Percentiles rank a stretch among this genome's conserved stretches.
These are phyloP conservation scores for Paecilomyces variotii DNA, from an alignment of 2,329 filamentous ascomycete genomes.

Conservation along the genomic window DNA sequence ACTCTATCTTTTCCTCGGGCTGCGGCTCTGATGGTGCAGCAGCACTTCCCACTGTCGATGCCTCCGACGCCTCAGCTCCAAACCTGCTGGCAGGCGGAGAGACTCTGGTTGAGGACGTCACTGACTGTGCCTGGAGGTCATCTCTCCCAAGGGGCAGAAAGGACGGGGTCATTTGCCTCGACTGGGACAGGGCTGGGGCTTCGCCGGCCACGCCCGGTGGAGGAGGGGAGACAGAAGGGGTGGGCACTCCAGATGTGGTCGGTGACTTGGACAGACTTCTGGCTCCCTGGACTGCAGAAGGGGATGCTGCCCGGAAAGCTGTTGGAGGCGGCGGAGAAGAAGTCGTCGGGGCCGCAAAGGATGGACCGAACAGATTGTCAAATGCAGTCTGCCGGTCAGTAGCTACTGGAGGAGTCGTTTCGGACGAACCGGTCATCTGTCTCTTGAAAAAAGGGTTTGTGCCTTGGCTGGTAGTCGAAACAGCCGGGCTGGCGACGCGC, in stretches of 20 bases:
- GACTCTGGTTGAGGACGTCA: slow-evolving; percentile 69
- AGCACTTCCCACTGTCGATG: slow-evolving; percentile 1
- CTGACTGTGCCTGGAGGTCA: slow-evolving; percentile 52
- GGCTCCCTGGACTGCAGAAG: slow-evolving; percentile 24
- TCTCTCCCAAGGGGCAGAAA: slow-evolving; percentile 62
- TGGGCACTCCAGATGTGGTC: slow-evolving; percentile 44
- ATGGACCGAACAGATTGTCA: slow-evolving; percentile 76
- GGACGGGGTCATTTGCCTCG: slow-evolving; percentile 68
- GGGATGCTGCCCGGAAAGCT: slow-evolving; percentile 52
- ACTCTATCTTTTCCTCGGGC: slow-evolving; percentile 9
- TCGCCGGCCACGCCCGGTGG: slow-evolving; percentile 17
- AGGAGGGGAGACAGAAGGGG: slow-evolving; percentile 56
- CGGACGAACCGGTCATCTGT: slow-evolving; percentile 40
- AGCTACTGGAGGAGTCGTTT: slow-evolving; percentile 42
- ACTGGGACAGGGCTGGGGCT: slow-evolving; percentile 59
- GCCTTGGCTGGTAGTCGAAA: slow-evolving; percentile 55
- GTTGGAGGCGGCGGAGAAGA: slow-evolving; percentile 45
- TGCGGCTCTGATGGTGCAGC: slow-evolving; percentile 35
- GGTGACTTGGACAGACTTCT: slow-evolving; percentile 36
- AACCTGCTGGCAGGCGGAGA: slow-evolving; percentile 63
- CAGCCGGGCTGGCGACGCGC: slow-evolving; percentile 59
- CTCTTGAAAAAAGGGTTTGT: slow-evolving; percentile 94
- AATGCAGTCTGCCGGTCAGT: slow-evolving; percentile 60
- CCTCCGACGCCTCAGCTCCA: slow-evolving; percentile 44
- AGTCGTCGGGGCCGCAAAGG: slow-evolving; percentile 44